Percentiles rank a stretch among this genome's conserved stretches.
phyloP scores from a whole-genome alignment of 2,329 filamentous ascomycete genomes.

The Microcyclospora pomicola region DNA sequence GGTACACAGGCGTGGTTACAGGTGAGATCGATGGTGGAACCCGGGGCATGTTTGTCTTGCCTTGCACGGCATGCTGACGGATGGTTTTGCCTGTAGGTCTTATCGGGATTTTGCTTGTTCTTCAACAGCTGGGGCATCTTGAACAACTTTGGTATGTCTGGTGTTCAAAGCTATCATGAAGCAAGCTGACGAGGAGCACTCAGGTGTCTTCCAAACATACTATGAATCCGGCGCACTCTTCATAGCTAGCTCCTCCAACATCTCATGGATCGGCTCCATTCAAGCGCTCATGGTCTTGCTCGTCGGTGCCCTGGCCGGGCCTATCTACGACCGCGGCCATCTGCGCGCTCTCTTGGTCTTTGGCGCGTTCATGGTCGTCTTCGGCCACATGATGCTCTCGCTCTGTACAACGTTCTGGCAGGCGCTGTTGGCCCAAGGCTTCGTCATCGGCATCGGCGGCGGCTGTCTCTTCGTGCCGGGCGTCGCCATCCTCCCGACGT shows the following conservation, averaged over 20 bases:
- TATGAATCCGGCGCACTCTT: conserved; percentile 31
- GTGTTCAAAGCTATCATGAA: background rate
- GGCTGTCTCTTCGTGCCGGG: conserved; percentile 31
- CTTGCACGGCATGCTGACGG: background rate
- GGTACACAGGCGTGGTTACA: conserved; percentile 30
- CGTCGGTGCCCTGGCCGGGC: conserved; percentile 32
- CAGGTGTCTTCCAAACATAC: conserved; percentile 31
- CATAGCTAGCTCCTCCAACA: conserved; percentile 26
- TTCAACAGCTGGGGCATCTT: conserved; percentile 28
- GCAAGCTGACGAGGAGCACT: background rate
- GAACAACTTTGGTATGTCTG: background rate
- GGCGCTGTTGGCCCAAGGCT: conserved; percentile 34
- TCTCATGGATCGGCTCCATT: conserved; percentile 38
- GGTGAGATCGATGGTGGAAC: conserved; percentile 10
- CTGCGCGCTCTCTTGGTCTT: conserved; percentile 29
- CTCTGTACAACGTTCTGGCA: conserved; percentile 35
- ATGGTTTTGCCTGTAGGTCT: conserved; percentile 3
- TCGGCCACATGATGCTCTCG: conserved; percentile 38
- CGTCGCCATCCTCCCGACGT: conserved; percentile 35
- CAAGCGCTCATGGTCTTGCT: conserved; percentile 35
- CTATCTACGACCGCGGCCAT: conserved; percentile 36
- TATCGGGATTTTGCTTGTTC: conserved; percentile 27
- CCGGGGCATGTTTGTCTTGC: background rate
- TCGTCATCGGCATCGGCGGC: conserved; percentile 34
- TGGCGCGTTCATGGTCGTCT: conserved; percentile 32